A percentile compares a stretch with the other conserved stretches of the same genome.
Evolutionary conservation across 768 basidiomycete species (phyloP).

Genomic region (Stropharia rugosoannulata): DNA sequence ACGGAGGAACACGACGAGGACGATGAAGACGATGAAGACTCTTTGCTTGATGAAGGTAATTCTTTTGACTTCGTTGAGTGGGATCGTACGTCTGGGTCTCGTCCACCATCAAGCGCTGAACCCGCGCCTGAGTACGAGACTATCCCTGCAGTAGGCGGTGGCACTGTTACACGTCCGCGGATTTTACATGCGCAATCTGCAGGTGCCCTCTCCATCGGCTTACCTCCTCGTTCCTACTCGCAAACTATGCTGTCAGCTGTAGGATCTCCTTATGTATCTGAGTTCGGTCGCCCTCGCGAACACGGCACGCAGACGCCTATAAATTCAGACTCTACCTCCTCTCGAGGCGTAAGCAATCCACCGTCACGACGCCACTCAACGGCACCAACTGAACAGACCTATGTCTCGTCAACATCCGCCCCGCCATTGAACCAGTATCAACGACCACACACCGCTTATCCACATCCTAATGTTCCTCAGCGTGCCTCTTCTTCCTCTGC

Average conservation of each 20-base stretch:
- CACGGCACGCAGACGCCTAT: conserved; percentile 44
- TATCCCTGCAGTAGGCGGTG: conserved; percentile 90
- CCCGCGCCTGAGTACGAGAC: conserved; percentile 74
- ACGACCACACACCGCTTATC: conserved; percentile 1
- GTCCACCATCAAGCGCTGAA: conserved; percentile 41
- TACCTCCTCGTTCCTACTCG: conserved; percentile 13
- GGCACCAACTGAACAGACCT: conserved; percentile 2
- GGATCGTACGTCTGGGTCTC: conserved; percentile 54
- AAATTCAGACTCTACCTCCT: conserved; percentile 45
- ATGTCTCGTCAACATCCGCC: neutral
- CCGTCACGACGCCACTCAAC: conserved; percentile 3
- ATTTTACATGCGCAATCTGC: conserved; percentile 84
- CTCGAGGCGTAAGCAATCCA: conserved; percentile 1
- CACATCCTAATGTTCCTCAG: conserved; percentile 1
- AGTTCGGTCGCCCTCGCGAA: neutral
- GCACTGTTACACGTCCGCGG: conserved; percentile 80
- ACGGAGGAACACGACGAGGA: conserved; percentile 26
- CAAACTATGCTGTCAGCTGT: conserved; percentile 16
- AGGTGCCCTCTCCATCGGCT: neutral
- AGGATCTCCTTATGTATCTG: neutral
- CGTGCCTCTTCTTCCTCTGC: conserved; percentile 9
- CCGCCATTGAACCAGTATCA: neutral
- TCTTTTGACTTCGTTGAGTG: conserved; percentile 72
- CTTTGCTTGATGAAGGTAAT: conserved; percentile 35
- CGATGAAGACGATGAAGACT: conserved; percentile 28